Conservation (phyloP, 257 asterid genomes). For the Cinchona pubescens region DNA sequence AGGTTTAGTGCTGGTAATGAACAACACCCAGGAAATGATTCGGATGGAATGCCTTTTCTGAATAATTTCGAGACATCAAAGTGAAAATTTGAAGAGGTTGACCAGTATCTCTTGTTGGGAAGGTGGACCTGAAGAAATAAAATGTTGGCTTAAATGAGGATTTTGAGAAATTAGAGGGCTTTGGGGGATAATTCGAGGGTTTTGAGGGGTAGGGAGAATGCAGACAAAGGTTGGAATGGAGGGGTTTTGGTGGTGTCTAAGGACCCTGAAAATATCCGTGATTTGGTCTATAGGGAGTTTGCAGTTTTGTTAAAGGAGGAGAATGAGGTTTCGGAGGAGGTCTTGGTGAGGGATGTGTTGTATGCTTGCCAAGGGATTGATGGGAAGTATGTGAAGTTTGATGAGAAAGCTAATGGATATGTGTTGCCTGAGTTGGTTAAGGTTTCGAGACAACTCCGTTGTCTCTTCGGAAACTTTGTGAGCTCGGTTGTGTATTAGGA, state of each 20-base stretch:
- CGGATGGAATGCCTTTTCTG: not conserved
- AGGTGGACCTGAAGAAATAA: constrained; percentile 33
- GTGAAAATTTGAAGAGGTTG: constrained; percentile 30
- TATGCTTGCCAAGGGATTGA: constrained; percentile 97
- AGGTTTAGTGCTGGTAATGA: constrained; percentile 17
- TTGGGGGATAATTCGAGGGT: constrained; percentile 37
- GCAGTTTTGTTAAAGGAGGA: constrained; percentile 69
- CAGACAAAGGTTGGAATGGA: constrained; percentile 60
- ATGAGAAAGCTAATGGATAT: constrained; percentile 62
- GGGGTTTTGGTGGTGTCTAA: constrained; percentile 76
- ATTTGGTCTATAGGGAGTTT: constrained; percentile 78
- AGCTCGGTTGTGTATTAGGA: constrained; percentile 92
- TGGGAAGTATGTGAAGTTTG: constrained; percentile 74
- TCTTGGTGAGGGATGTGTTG: constrained; percentile 85
- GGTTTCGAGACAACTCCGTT: constrained; percentile 64
- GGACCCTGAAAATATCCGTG: constrained; percentile 80
- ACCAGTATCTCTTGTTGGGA: constrained; percentile 31
- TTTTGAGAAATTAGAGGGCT: constrained; percentile 41
- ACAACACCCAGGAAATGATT: constrained; percentile 14
- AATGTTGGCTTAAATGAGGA: constrained; percentile 36
- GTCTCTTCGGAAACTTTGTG: constrained; percentile 79
- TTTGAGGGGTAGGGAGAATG: constrained; percentile 40
- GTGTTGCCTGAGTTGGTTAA: constrained; percentile 57
- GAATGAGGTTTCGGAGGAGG: constrained; percentile 79
- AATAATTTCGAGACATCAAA: constrained; percentile 24